These are phyloP conservation scores for Talaromyces sp. DNA, from an alignment of 2,329 filamentous ascomycete genomes.

Conservation along the genomic window DNA sequence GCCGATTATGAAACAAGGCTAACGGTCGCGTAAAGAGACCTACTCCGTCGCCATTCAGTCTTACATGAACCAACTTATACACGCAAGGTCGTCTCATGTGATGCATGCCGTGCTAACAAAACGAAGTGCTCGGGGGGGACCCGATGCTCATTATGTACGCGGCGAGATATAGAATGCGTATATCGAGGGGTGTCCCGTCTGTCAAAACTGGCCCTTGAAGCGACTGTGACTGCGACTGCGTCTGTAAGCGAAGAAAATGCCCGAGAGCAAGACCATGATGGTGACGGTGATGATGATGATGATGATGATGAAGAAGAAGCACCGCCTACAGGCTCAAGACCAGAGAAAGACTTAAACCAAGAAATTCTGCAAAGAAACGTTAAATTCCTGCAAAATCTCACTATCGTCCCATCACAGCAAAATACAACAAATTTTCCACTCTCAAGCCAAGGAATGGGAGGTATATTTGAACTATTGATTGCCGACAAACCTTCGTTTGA, in stretches of 20 bases:
- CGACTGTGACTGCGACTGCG: neutral
- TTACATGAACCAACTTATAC: slow-evolving; percentile 12
- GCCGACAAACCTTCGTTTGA: slow-evolving; percentile 8
- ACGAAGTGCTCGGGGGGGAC: slow-evolving; percentile 16
- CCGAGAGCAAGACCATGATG: neutral
- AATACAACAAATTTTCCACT: neutral
- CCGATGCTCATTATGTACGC: slow-evolving; percentile 10
- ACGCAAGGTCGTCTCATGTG: slow-evolving; percentile 11
- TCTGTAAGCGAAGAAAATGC: neutral
- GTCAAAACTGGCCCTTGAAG: neutral
- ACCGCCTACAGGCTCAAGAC: neutral
- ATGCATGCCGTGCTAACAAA: slow-evolving; percentile 16
- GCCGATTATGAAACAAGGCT: no score
- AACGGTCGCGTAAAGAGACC: slow-evolving; percentile 1
- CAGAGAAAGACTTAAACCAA: neutral
- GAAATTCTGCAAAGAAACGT: neutral
- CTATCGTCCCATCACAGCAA: slow-evolving; percentile 3
- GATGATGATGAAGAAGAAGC: neutral
- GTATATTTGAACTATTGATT: slow-evolving; percentile 11
- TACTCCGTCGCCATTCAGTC: slow-evolving; percentile 13
- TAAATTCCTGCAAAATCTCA: slow-evolving; percentile 11
- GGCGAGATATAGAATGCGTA: slow-evolving; percentile 9
- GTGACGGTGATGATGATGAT: neutral
- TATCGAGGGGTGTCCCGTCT: neutral
- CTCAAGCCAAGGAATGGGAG: neutral